Evolutionary conservation across 495 filamentous ascomycete species (phyloP).

Genomic region (Aspergillus olivimuriae): DNA sequence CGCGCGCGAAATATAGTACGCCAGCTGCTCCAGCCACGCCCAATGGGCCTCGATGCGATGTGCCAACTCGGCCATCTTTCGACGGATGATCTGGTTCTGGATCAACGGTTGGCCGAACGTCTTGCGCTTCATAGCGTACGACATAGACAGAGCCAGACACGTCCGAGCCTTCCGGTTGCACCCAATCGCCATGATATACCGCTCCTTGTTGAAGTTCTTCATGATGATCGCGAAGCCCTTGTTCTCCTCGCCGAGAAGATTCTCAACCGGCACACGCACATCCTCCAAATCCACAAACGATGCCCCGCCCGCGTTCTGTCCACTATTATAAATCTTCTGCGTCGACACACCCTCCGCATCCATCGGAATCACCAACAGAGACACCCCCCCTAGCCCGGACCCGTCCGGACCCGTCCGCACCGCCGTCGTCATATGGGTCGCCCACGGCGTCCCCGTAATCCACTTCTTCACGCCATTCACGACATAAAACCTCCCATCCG

Average conservation of each 20-base stretch:
- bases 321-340: slow-evolving; percentile 1
- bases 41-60: neutral
- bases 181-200: neutral
- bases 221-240: neutral
- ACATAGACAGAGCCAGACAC: neutral
- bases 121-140: neutral
- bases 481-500: neutral
- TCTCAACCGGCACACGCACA: slow-evolving; percentile 4
- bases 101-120: slow-evolving; percentile 5
- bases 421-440: neutral
- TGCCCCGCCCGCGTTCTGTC: neutral
- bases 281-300: slow-evolving; percentile 1
- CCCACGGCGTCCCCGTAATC: neutral
- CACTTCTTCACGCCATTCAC: slow-evolving; percentile 4
- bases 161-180: neutral
- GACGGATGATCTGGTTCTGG: neutral
- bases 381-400: neutral
- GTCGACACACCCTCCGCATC: neutral
- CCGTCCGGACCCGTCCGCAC: slow-evolving; percentile 2
- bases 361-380: slow-evolving; percentile 1
- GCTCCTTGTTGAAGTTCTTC: slow-evolving; percentile 5
- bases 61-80: neutral
- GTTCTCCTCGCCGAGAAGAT: slow-evolving; percentile 4
- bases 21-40: slow-evolving; percentile 6
- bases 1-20: neutral